phyloP scores from a whole-genome alignment of 257 asterid genomes.

The Ehretia macrophylla region DNA sequence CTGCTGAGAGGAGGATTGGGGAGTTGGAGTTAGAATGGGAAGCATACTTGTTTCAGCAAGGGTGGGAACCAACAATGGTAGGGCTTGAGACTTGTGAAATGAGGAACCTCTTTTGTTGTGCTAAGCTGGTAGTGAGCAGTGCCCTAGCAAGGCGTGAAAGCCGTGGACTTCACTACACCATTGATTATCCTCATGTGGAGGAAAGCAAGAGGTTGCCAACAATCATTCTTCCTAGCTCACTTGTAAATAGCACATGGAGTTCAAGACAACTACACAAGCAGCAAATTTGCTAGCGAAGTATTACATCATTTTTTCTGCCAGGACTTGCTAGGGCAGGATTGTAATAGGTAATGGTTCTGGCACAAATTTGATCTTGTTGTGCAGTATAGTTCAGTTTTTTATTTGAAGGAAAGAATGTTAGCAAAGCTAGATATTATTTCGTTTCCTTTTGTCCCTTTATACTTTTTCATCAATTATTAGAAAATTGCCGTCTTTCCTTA shows the following conservation, averaged over 20 bases:
- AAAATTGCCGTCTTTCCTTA: no score
- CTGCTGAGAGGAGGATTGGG: slow-evolving; percentile 72
- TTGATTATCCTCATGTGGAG: slow-evolving; percentile 69
- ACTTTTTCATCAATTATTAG: neutral
- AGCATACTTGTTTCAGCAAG: slow-evolving; percentile 67
- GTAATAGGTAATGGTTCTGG: neutral
- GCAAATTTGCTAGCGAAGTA: slow-evolving; percentile 28
- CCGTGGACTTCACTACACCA: slow-evolving; percentile 85
- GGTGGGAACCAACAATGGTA: slow-evolving; percentile 95
- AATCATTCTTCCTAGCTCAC: slow-evolving; percentile 63
- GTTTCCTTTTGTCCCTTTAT: neutral
- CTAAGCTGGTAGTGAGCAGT: slow-evolving; percentile 82
- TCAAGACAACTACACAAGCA: slow-evolving; percentile 72
- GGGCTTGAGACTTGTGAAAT: slow-evolving; percentile 88
- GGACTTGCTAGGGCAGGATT: slow-evolving; percentile 1
- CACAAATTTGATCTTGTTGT: neutral
- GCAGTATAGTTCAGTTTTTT: neutral
- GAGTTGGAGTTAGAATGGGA: slow-evolving; percentile 93
- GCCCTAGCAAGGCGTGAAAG: slow-evolving; percentile 92
- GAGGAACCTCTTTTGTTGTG: slow-evolving; percentile 93
- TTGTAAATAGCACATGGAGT: slow-evolving; percentile 69
- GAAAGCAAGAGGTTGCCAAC: slow-evolving; percentile 94
- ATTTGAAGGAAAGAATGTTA: neutral
- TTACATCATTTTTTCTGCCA: slow-evolving; percentile 24
- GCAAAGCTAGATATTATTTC: neutral